A percentile compares a stretch with the other conserved stretches of the same genome.
These are phyloP conservation scores for Amyloporia xantha DNA, from an alignment of 768 basidiomycete species.

Conservation along the genomic window DNA sequence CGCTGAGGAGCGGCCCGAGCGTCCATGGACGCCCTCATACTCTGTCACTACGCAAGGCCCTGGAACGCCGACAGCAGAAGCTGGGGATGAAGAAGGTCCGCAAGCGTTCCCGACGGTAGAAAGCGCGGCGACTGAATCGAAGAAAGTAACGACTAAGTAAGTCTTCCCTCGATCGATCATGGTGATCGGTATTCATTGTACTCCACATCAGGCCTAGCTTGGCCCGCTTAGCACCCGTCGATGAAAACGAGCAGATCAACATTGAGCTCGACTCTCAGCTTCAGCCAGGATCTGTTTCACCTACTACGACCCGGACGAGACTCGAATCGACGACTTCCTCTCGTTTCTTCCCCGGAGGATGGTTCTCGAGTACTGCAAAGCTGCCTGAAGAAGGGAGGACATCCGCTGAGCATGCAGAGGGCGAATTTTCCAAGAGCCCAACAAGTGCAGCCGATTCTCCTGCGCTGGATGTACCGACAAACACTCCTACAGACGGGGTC, in stretches of 20 bases:
- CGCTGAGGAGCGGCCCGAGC: conserved; percentile 10
- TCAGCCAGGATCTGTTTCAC: conserved; percentile 11
- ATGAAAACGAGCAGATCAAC: conserved; percentile 17
- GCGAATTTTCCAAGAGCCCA: conserved; percentile 33
- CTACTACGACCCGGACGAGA: conserved; percentile 25
- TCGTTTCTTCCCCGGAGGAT: conserved; percentile 50
- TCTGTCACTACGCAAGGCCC: conserved; percentile 31
- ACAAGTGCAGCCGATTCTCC: conserved; percentile 4
- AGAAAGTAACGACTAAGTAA: conserved; percentile 11
- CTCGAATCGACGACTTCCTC: conserved; percentile 53
- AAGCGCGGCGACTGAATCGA: background rate
- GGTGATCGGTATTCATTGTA: background rate
- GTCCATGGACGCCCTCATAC: conserved; percentile 35
- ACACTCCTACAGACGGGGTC: conserved; percentile 15
- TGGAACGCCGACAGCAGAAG: conserved; percentile 8
- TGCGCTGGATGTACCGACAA: conserved; percentile 14
- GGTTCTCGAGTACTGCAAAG: conserved; percentile 35
- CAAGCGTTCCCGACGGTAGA: conserved; percentile 14
- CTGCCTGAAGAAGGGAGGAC: conserved; percentile 35
- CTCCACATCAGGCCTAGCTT: conserved; percentile 19
- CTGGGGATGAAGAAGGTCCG: background rate
- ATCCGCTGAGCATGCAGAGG: conserved; percentile 44
- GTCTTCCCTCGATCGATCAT: background rate
- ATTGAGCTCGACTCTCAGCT: conserved; percentile 8
- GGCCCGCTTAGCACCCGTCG: conserved; percentile 16